Base-by-base conservation (phyloP, 441 rosid species). In the Isatis lusitanica region DNA sequence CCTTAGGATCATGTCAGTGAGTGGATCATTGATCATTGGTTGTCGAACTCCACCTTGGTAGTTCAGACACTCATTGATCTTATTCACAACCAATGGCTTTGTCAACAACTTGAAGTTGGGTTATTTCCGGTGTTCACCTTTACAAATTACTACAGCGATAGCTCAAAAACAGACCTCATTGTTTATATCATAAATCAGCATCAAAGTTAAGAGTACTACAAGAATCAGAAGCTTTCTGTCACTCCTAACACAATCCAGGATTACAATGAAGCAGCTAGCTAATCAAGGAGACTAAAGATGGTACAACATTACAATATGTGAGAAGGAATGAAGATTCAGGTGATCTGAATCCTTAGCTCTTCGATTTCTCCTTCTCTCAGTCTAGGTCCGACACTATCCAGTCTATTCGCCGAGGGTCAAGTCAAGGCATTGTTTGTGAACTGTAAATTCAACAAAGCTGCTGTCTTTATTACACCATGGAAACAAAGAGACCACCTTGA, bases 161-260 rank as follows among this genome's bases (percentile, higher is more conserved):
- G 42, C 12, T 40, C 44, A 4, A 40, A 40, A 13, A 40, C 6
- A 40, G 1, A 40, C n/a, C n/a, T 0, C n/a, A 11, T 3, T 5
- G n/a, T 40, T 11, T 3, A 24, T 38, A 40, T 21, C 63, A 36
- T 10, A 48, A 39, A 17, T n/a, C 18, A 67, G 6, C 33, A 33
- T 51, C 31, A 46, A 4, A 55, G 15, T 65, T 28, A 17, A 28
- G 15, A 26, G 7, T 43, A 71, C 4, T 43, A 59, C 21, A 67
- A 15, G 73, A 31, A n/a, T 66, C 69, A 67, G 9, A 21, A 60
- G 46, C 53, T 66, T 58, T 47, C 3, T 47, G 66, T 66, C 46
- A 48, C 26, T 66, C 52, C 53, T 28, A 47, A 8, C 9, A 58
- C 59, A 65, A 24, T 56, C 72, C 24, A 66, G 18, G 33, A 30